Evolutionary conservation across 306 rosid genomes (phyloP).

Genomic region (Lathyrus tuberosus): DNA sequence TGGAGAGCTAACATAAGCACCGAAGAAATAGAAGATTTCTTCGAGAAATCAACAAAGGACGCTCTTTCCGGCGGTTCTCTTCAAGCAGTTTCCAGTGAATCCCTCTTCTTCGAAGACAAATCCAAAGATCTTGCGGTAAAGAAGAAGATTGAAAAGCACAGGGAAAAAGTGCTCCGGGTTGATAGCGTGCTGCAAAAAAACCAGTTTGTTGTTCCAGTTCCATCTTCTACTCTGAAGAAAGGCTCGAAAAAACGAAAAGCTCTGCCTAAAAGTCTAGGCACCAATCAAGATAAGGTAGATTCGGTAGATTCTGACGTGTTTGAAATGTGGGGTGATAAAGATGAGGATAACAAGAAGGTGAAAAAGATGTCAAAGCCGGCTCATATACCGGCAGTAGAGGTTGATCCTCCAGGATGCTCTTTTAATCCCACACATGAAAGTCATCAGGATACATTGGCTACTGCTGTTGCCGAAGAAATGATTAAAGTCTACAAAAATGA

Average conservation of each 20-base stretch:
- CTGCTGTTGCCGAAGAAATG: conserved; percentile 92
- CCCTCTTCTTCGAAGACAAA: conserved; percentile 71
- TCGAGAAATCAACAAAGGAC: conserved; percentile 72
- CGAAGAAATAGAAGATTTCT: conserved; percentile 70
- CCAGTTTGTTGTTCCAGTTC: conserved; percentile 73
- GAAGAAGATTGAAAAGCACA: conserved; percentile 84
- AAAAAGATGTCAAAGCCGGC: conserved; percentile 67
- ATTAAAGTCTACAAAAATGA: conserved; percentile 84
- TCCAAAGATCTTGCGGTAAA: conserved; percentile 81
- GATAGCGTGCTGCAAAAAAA: conserved; percentile 78
- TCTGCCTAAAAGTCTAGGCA: conserved; percentile 35
- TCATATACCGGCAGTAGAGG: conserved; percentile 87
- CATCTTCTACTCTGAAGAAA: conserved; percentile 72
- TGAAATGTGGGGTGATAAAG: conserved; percentile 74
- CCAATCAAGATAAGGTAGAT: conserved; percentile 42
- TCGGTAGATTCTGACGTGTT: conserved; percentile 47
- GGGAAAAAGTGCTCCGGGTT: conserved; percentile 69
- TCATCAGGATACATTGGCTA: conserved; percentile 86
- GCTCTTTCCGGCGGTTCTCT: conserved; percentile 80
- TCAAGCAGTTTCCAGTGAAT: conserved; percentile 54
- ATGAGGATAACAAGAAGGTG: conserved; percentile 43
- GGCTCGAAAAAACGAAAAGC: conserved; percentile 51
- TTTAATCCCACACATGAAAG: conserved; percentile 80
- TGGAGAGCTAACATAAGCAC: conserved; percentile 91
- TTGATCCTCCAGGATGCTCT: conserved; percentile 91